Conservation (phyloP, 768 basidiomycete species). For the Termitomyces sp. region DNA sequence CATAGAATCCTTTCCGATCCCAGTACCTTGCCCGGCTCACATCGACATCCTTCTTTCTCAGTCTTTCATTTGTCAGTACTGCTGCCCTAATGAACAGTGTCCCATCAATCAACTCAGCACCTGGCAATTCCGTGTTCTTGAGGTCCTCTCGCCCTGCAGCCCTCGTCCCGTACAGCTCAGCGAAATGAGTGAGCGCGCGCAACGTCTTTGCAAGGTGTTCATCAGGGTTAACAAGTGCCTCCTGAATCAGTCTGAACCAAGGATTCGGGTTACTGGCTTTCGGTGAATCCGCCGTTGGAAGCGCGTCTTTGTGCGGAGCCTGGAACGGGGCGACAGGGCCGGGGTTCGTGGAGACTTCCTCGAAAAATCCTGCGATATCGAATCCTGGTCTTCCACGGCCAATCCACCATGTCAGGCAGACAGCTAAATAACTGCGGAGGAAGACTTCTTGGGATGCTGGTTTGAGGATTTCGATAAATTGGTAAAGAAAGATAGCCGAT, state of each 20-base stretch:
- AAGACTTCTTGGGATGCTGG: no score
- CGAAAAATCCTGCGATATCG: slow-evolving; percentile 44
- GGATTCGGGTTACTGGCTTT: slow-evolving; percentile 40
- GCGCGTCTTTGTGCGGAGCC: slow-evolving; percentile 16
- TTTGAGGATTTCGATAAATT: no score
- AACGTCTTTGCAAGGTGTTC: slow-evolving; percentile 38
- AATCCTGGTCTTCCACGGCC: slow-evolving; percentile 44
- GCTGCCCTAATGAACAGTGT: slow-evolving; percentile 54
- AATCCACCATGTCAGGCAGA: no score
- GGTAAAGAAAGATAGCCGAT: no score
- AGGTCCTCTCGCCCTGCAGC: slow-evolving; percentile 15
- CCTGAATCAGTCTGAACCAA: slow-evolving; percentile 55
- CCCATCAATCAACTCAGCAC: slow-evolving; percentile 45
- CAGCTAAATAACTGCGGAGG: no score
- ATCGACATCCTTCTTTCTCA: slow-evolving; percentile 21
- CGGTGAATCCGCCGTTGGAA: slow-evolving; percentile 24
- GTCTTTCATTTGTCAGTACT: slow-evolving; percentile 35
- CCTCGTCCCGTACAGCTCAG: slow-evolving; percentile 25
- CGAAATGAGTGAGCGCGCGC: slow-evolving; percentile 31
- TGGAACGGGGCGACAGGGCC: slow-evolving; percentile 15
- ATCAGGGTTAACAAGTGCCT: slow-evolving; percentile 49
- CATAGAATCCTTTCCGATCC: slow-evolving; percentile 19
- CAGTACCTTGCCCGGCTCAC: slow-evolving; percentile 13
- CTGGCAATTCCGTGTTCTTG: slow-evolving; percentile 30
- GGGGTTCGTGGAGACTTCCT: slow-evolving; percentile 16